These are phyloP conservation scores for Penicillium longicatenatum DNA, from an alignment of 495 filamentous ascomycete genomes.

Conservation along the genomic window DNA sequence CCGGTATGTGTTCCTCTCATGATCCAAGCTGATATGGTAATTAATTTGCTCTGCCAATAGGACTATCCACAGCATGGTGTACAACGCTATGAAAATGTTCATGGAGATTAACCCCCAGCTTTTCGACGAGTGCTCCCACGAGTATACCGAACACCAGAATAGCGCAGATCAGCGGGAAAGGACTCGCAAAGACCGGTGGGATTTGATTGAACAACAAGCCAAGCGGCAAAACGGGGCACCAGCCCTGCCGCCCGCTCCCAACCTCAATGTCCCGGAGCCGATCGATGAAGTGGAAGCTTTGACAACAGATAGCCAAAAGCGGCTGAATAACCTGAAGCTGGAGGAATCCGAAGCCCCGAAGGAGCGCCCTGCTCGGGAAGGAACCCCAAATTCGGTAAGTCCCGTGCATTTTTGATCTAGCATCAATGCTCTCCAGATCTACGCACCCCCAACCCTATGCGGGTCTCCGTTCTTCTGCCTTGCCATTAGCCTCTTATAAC, in stretches of 20 bases:
- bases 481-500: constrained; percentile 13
- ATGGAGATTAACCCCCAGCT: constrained; percentile 99
- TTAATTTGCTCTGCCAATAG: constrained; percentile 46
- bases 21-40: not conserved
- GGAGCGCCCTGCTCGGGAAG: constrained; percentile 49
- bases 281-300: constrained; percentile 72
- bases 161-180: constrained; percentile 77
- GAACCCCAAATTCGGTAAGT: constrained; percentile 48
- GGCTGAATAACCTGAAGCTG: constrained; percentile 80
- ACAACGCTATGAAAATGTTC: constrained; percentile 99
- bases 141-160: constrained; percentile 96
- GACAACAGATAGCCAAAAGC: constrained; percentile 80
- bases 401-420: constrained; percentile 28
- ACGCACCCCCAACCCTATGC: constrained; percentile 16
- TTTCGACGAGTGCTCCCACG: constrained; percentile 97
- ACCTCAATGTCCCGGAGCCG: constrained; percentile 54
- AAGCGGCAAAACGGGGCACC: constrained; percentile 58
- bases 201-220: constrained; percentile 77
- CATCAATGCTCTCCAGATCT: constrained; percentile 20
- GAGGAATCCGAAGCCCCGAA: constrained; percentile 59
- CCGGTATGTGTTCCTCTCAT: constrained; percentile 57
- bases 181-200: constrained; percentile 81
- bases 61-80: constrained; percentile 99
- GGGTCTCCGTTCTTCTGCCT: constrained; percentile 15
- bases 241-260: constrained; percentile 35